Evolutionary conservation across 176 grass and related monocot genomes (phyloP).

Genomic region (Rhynchospora breviuscula): DNA sequence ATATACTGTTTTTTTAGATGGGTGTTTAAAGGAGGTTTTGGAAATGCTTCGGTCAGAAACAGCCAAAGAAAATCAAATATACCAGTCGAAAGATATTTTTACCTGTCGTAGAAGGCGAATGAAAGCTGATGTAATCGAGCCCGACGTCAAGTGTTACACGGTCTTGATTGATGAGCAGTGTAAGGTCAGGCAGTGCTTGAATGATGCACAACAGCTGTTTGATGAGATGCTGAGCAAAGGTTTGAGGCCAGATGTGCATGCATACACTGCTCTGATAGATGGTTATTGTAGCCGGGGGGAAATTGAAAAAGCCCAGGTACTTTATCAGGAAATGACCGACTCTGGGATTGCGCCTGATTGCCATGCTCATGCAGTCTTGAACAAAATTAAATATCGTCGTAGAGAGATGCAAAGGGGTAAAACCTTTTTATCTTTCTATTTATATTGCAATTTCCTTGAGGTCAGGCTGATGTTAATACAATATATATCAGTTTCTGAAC

Average conservation of each 20-base stretch:
- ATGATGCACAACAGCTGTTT: slow-evolving; percentile 48
- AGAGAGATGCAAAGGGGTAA: slow-evolving; percentile 3
- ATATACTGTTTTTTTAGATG: slow-evolving; percentile 40
- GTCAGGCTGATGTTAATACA: background rate
- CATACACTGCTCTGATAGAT: slow-evolving; percentile 61
- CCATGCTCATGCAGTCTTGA: slow-evolving; percentile 42
- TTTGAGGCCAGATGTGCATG: slow-evolving; percentile 45
- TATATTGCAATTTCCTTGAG: background rate
- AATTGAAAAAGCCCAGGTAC: slow-evolving; percentile 42
- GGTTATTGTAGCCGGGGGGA: slow-evolving; percentile 64
- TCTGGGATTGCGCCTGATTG: slow-evolving; percentile 37
- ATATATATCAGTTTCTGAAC: background rate
- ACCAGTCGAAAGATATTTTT: slow-evolving; percentile 36
- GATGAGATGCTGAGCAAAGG: slow-evolving; percentile 60
- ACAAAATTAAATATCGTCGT: background rate
- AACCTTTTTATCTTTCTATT: background rate
- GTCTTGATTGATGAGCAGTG: slow-evolving; percentile 71
- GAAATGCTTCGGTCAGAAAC: slow-evolving; percentile 16
- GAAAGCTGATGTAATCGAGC: slow-evolving; percentile 39
- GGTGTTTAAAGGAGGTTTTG: slow-evolving; percentile 32
- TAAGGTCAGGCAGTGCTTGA: slow-evolving; percentile 42
- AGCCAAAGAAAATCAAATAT: slow-evolving; percentile 35
- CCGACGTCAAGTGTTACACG: slow-evolving; percentile 68
- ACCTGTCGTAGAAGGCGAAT: slow-evolving; percentile 29
- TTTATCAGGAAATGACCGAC: slow-evolving; percentile 63